phyloP scores from a whole-genome alignment of 495 filamentous ascomycete genomes.

The Neurospora hispaniola region DNA sequence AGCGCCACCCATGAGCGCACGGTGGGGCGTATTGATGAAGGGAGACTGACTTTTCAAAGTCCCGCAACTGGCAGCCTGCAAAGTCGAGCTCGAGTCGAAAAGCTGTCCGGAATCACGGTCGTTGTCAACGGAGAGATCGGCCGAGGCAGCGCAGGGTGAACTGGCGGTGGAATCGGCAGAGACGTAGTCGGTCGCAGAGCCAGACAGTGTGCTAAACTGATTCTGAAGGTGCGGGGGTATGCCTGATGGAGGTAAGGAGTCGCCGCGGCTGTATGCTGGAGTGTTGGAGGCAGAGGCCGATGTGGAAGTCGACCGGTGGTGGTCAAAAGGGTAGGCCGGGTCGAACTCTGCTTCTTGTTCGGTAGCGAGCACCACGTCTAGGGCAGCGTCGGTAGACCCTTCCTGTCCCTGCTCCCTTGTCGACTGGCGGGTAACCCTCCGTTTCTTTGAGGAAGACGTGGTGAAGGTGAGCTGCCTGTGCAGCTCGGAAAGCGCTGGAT shows the following conservation, averaged over 20 bases:
- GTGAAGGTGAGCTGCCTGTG: slow-evolving; percentile 65
- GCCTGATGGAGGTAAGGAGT: slow-evolving; percentile 40
- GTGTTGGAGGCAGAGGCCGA: slow-evolving; percentile 23
- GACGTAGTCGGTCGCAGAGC: slow-evolving; percentile 38
- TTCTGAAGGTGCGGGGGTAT: slow-evolving; percentile 40
- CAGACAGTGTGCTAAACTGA: slow-evolving; percentile 27
- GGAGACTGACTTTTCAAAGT: slow-evolving; percentile 30
- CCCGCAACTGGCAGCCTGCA: slow-evolving; percentile 9
- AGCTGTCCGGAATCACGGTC: slow-evolving; percentile 44
- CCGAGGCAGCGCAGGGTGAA: slow-evolving; percentile 63
- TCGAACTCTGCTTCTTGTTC: slow-evolving; percentile 32
- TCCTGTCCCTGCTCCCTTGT: slow-evolving; percentile 24
- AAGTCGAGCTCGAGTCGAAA: slow-evolving; percentile 13
- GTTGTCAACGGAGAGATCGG: slow-evolving; percentile 56
- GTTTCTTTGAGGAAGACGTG: slow-evolving; percentile 87
- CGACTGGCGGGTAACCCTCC: slow-evolving; percentile 59
- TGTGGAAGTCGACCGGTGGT: slow-evolving; percentile 27
- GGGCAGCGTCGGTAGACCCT: slow-evolving; percentile 19
- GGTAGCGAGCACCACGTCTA: slow-evolving; percentile 39
- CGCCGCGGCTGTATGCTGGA: slow-evolving; percentile 52
- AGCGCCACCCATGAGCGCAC: slow-evolving; percentile 44
- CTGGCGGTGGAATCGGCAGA: slow-evolving; percentile 42
- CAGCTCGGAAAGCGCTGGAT: slow-evolving; percentile 33
- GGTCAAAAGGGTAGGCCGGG: not conserved
- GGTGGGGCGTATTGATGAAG: slow-evolving; percentile 28